Base-by-base conservation (phyloP, 176 grass and related monocot genomes). In the Eremochloa ophiuroides region DNA sequence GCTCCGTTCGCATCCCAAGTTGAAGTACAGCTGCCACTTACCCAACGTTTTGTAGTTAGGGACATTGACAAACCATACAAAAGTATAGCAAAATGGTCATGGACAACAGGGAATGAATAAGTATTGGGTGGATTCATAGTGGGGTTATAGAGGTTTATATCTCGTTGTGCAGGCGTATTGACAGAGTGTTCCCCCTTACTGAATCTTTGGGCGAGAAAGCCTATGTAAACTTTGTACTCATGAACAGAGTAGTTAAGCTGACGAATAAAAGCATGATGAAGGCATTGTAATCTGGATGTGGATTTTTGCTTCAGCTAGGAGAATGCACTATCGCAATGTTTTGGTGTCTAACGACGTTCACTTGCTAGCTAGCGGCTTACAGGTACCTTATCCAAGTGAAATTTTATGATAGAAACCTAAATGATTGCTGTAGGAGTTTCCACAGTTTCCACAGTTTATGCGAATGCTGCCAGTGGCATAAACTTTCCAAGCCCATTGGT, bases 11-110 rank as follows among this genome's bases (percentile, higher is more conserved):
- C 78, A 95, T 85, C 88, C 90, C 6, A 99, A 95, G 80, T 71
- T 88, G 83, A 99, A 93, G 69, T 99, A 90, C 79, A 86, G 68
- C 44, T 99, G 96, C 82, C 96, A 99, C 81, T 80, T 91, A 27
- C 87, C 86, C n/a, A 71, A 80, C 66, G 82, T 65, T 87, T 80
- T 79, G 79, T 91, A 91, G 86, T 71, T 89, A 89, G 53, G 77
- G 71, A 66, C 43, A 51, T 71, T 72, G 76, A 85, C 53, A 87
- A 78, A 20, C 44, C 75, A 79, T 82, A 80, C 65, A 85, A 47
- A 70, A 80, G 42, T 78, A 92, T 65, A 84, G 62, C 33, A 78
- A 84, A 79, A 79, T 64, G 59, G 77, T 86, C 28, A 29, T 71
- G 69, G 59, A 66, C 43, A 77, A 91, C 75, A 55, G 22, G 50